phyloP scores from a whole-genome alignment of 768 basidiomycete species.

The Mycena vitilis region DNA sequence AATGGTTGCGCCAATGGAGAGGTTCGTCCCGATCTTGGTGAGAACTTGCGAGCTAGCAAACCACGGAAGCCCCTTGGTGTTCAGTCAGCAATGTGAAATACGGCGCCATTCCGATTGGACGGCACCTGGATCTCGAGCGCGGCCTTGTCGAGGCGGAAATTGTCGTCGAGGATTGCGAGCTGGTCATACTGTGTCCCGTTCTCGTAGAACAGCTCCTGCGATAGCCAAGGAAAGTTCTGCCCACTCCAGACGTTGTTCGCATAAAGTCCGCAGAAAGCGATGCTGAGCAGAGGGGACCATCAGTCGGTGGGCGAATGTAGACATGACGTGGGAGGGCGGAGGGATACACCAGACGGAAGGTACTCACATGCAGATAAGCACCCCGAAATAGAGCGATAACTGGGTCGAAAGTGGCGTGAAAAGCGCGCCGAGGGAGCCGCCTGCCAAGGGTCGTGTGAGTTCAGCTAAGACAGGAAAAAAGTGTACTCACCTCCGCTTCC shows the following conservation, averaged over 20 bases:
- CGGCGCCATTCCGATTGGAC: not conserved
- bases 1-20: constrained; percentile 59
- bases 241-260: constrained; percentile 66
- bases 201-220: constrained; percentile 61
- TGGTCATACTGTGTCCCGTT: constrained; percentile 67
- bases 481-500: constrained; percentile 20
- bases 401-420: constrained; percentile 70
- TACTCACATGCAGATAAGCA: constrained; percentile 68
- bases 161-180: constrained; percentile 60
- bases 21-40: constrained; percentile 50
- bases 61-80: constrained; percentile 54
- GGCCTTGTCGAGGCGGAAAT: constrained; percentile 59
- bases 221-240: constrained; percentile 69
- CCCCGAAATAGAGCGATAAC: constrained; percentile 61
- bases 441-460: constrained; percentile 47
- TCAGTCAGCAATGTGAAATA: not conserved
- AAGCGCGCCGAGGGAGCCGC: constrained; percentile 57
- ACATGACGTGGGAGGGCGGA: not conserved
- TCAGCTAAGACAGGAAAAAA: not conserved
- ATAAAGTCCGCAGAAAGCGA: constrained; percentile 58
- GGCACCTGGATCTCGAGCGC: constrained; percentile 57
- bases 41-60: constrained; percentile 60
- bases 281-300: constrained; percentile 39
- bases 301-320: too few relatives aligned
- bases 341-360: constrained; percentile 20